These are phyloP conservation scores for Apophysomyces elegans DNA, from an alignment of 371 early-diverging fungal species.

Conservation along the genomic window DNA sequence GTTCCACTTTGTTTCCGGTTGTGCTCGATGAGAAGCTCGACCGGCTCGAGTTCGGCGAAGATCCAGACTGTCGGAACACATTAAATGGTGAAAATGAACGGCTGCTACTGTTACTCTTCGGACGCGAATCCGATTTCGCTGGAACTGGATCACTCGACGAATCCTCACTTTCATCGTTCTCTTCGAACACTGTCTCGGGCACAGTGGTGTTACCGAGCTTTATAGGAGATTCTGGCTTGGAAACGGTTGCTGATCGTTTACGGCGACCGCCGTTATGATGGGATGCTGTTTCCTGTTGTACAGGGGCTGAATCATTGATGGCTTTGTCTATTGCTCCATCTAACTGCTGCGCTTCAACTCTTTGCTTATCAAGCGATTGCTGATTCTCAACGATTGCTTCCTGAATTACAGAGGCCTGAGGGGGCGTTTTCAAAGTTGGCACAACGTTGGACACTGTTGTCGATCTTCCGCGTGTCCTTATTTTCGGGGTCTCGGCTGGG, in stretches of 20 bases:
- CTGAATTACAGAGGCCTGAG: background rate
- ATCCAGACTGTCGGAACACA: conserved; percentile 12
- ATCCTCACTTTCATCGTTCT: background rate
- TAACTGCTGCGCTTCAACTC: too few relatives aligned
- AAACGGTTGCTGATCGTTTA: too few relatives aligned
- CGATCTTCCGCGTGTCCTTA: conserved; percentile 15
- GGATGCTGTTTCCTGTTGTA: too few relatives aligned
- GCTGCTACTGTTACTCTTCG: background rate
- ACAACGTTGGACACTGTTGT: conserved; percentile 10
- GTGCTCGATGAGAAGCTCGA: background rate
- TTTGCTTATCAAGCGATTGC: too few relatives aligned
- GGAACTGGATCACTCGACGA: background rate
- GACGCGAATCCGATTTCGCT: background rate
- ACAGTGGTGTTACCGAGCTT: background rate
- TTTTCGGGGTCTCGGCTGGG: background rate
- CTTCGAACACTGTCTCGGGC: background rate
- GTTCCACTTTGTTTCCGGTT: conserved; percentile 12
- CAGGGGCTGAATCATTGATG: too few relatives aligned
- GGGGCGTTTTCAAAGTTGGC: background rate
- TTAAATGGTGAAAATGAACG: conserved; percentile 7
- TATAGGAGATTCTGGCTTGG: background rate
- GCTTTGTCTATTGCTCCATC: too few relatives aligned
- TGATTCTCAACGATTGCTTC: too few relatives aligned
- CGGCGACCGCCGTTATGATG: too few relatives aligned
- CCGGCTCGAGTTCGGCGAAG: conserved; percentile 12